Base-by-base conservation (phyloP, 2,329 filamentous ascomycete species). In the Ophidiomyces ophidiicola region DNA sequence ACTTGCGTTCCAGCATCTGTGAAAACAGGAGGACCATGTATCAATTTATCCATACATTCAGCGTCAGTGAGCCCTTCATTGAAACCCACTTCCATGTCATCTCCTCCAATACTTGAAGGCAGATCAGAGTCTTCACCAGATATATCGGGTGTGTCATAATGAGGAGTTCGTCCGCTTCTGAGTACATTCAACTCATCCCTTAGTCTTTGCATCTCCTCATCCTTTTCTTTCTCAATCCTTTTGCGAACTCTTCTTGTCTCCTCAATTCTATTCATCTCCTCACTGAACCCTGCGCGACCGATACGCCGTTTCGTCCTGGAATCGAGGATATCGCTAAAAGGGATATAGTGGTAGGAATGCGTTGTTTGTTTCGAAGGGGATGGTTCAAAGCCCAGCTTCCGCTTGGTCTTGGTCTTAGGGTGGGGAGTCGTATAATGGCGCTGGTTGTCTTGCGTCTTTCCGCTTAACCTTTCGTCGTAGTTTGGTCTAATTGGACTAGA, bases 251-350 rank as follows among this genome's bases (percentile, higher is more conserved):
- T 57, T 43, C 59, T 62, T 39, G 64, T 63, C 4, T 57, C 56
- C 26, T 66, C 55, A 25, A 64, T 56, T 17, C 55, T 50, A 45
- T 67, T 66, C 42, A 66, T 60, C 43, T 68, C 65, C 43, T 67
- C 59, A 40, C 65, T 68, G 32, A 69, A 47, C 3, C 66, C 61
- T 36, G 61, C 55, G 8, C 67, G 59, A 21, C 56, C 51, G 31
- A 69, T 61, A 23, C 64, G 58, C 25, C 67, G 55, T 44, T 61
- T 59, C 2, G 59, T 59, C 14, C 67, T 54, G 4, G 52, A 48
- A 36, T 67, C 62, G 15, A 69, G 47, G 2, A 61, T 56, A 41
- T 68, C 60, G 8, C 59, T 56, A 26, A 67, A 49, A 10, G 66
- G 63, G 6, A 61, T 60, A 39, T 67, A 69, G 35, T 44, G 46